Evolutionary conservation across 441 rosid species (phyloP), one percentile per base, ranked within the genome.

Genomic region (Biscutella laevigata): DNA sequence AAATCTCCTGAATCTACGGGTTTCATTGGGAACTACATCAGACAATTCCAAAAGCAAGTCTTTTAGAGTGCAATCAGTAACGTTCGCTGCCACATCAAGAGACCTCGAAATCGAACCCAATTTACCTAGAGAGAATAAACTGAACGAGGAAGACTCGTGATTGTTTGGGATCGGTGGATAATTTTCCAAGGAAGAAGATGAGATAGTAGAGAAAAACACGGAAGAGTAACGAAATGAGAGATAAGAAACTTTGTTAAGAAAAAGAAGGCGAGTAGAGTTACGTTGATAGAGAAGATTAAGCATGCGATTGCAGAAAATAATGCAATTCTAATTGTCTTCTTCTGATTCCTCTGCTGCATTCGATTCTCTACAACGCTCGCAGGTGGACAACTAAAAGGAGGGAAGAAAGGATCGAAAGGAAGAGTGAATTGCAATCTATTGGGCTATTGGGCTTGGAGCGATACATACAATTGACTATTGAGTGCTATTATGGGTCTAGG

Each of bases 1-100:
- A 52, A 66, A 59, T 40, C 95, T 74, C 59, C 77, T 60, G 49
- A 77, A 70, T 5, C 77, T 69, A 35, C 97, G 86, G 3, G 77
- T 68, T 35, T 69, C 67, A 47, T 62, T 67, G 25, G 97, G 97
- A 14, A 86, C 53, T 13, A 75, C 71, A 64, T 76, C 73, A 26
- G 77, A 77, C 10, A 88, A 20, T 39, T 80, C 81, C 38, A 73
- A 74, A 56, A 81, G 71, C 55, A 78, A 74, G 61, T 53, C 70
- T 40, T 77, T 77, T 1, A 81, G 43, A 51, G 83, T 70, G 54
- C 62, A 57, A 34, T 29, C 57, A 54, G 39, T 64, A 15, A 58
- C 60, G 53, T 66, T 50, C n/a, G 15, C n/a, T 45, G 14, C 2
- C 21, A 16, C 30, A 25, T 53, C 27, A 41, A 17, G 17, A 42